Conservation (phyloP, 345 rosid genomes). For the Eucalyptus shirleyi region DNA sequence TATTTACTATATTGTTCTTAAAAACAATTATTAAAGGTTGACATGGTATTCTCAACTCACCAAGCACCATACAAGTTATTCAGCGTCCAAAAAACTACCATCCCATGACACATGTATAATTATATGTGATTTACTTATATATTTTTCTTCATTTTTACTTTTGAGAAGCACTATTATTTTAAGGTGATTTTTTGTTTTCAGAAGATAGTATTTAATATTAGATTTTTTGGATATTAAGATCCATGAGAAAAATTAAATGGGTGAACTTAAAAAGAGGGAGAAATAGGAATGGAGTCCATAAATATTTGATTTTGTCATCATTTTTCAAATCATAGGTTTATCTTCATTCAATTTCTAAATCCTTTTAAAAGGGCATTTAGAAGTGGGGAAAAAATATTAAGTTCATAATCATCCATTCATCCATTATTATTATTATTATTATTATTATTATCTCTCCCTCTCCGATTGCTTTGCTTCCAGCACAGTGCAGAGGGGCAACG, state of each 20-base stretch:
- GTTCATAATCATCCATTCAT: neutral
- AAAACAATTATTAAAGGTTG: too few species aligned
- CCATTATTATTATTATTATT: neutral
- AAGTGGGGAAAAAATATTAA: neutral
- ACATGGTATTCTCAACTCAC: too few species aligned
- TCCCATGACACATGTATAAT: too few species aligned
- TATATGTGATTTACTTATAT: too few species aligned
- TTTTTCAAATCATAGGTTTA: neutral
- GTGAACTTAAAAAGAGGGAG: neutral
- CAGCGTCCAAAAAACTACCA: accelerated
- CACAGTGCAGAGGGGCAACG: neutral
- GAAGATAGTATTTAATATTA: accelerated
- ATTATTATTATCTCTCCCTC: neutral
- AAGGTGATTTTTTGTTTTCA: neutral
- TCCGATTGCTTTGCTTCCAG: neutral
- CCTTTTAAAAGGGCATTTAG: neutral
- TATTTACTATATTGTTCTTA: too few species aligned
- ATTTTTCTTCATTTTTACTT: neutral
- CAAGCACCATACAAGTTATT: accelerated
- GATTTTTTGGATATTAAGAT: neutral
- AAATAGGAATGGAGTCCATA: neutral
- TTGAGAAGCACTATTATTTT: neutral
- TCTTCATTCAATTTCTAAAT: neutral
- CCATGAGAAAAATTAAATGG: neutral
- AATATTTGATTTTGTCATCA: neutral